These are phyloP conservation scores for Penicillium sp. DNA, from an alignment of 2,329 filamentous ascomycete genomes.

Conservation along the genomic window DNA sequence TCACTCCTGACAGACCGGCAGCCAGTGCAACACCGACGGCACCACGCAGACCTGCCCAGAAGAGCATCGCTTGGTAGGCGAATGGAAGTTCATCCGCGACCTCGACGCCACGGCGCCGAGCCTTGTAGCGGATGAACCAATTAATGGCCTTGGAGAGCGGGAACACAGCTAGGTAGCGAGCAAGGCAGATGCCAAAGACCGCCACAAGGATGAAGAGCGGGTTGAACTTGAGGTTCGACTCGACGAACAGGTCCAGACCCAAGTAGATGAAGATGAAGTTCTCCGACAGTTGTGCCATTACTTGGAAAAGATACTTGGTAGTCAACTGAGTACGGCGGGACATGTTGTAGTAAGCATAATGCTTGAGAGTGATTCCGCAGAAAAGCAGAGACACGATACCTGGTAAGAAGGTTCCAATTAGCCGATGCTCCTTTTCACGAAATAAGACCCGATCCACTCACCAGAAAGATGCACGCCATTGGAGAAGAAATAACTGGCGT, in stretches of 20 bases:
- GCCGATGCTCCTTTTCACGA: neutral
- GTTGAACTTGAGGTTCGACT: constrained; percentile 83
- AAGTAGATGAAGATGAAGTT: constrained; percentile 99
- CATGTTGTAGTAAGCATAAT: constrained; percentile 99
- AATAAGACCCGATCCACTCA: constrained; percentile 46
- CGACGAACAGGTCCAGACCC: constrained; percentile 89
- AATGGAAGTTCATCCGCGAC: constrained; percentile 85
- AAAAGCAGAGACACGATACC: constrained; percentile 95
- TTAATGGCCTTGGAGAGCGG: constrained; percentile 88
- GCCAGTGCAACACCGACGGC: constrained; percentile 94
- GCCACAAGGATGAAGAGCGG: constrained; percentile 94
- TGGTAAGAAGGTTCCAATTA: constrained; percentile 39
- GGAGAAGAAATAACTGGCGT: constrained; percentile 96
- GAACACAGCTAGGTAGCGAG: constrained; percentile 92
- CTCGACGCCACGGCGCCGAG: constrained; percentile 71
- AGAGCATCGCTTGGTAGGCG: constrained; percentile 99
- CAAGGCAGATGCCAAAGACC: constrained; percentile 84
- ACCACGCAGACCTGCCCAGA: constrained; percentile 93
- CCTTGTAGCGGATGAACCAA: constrained; percentile 84
- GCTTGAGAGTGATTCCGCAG: constrained; percentile 96
- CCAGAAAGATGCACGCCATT: constrained; percentile 95
- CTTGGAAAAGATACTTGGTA: constrained; percentile 95
- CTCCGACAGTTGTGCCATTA: constrained; percentile 90
- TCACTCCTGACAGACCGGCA: constrained; percentile 78
- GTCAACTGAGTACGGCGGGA: constrained; percentile 94